phyloP scores from a whole-genome alignment of 2,329 filamentous ascomycete genomes.

The Tolypocladium paradoxum region DNA sequence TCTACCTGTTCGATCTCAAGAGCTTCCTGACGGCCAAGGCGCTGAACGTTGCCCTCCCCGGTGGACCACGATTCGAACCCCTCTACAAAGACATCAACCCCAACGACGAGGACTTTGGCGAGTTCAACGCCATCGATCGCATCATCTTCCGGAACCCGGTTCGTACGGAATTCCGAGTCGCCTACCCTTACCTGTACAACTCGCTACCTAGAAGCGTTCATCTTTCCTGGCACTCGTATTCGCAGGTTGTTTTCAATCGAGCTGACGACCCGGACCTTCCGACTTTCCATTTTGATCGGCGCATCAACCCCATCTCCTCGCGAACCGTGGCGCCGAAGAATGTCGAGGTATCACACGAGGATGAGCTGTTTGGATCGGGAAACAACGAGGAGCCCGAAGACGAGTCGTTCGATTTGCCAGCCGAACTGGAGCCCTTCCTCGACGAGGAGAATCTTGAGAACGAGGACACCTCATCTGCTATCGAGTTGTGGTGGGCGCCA shows the following conservation, averaged over 20 bases:
- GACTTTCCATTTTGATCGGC: conserved; percentile 95
- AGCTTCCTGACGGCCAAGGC: conserved; percentile 95
- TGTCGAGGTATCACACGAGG: conserved; percentile 82
- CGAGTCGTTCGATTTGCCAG: conserved; percentile 74
- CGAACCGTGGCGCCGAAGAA: conserved; percentile 91
- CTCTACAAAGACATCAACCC: conserved; percentile 98
- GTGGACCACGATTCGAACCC: conserved; percentile 91
- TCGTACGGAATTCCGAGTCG: conserved; percentile 89
- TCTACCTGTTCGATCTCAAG: conserved; percentile 91
- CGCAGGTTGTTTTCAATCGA: conserved; percentile 82
- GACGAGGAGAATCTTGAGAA: conserved; percentile 82
- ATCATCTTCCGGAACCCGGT: conserved; percentile 97
- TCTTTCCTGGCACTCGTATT: conserved; percentile 86
- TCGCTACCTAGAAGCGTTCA: conserved; percentile 90
- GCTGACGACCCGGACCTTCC: conserved; percentile 82
- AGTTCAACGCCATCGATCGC: conserved; percentile 98
- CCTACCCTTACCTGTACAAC: conserved; percentile 92
- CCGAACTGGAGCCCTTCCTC: conserved; percentile 75
- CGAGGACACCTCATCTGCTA: conserved; percentile 79
- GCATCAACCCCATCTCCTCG: conserved; percentile 95
- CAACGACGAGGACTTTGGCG: conserved; percentile 97
- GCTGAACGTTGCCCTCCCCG: conserved; percentile 93
- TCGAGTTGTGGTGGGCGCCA: conserved; percentile 95
- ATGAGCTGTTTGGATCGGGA: conserved; percentile 78
- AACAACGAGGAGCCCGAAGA: conserved; percentile 67